phyloP scores from a whole-genome alignment of 1,284 basidiomycete species.

The Anthracocystis walkeri region DNA sequence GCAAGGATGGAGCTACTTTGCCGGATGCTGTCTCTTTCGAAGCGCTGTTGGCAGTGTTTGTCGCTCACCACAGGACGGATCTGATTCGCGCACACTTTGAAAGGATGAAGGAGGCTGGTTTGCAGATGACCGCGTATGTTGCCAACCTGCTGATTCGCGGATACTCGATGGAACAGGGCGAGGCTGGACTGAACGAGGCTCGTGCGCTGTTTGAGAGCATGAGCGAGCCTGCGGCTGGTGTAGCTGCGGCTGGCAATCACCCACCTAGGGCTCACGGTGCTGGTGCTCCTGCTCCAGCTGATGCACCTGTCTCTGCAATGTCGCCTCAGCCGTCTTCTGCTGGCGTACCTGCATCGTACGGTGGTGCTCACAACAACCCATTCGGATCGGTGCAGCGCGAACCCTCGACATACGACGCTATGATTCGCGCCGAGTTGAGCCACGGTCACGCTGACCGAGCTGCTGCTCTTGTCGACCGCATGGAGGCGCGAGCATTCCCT shows the following conservation, averaged over 20 bases:
- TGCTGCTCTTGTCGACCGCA: conserved; percentile 78
- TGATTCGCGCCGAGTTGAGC: conserved; percentile 91
- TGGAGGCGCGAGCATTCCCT: conserved; percentile 77
- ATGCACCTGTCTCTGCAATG: conserved; percentile 9
- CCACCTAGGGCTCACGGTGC: conserved; percentile 72
- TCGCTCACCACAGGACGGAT: conserved; percentile 82
- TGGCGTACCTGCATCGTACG: neutral
- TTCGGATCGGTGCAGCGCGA: conserved; percentile 85
- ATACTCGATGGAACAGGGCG: conserved; percentile 77
- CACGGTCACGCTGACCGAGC: conserved; percentile 81
- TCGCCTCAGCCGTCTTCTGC: neutral
- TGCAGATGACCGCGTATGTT: conserved; percentile 95
- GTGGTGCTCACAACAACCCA: conserved; percentile 31
- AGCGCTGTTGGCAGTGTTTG: conserved; percentile 87
- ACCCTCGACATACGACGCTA: conserved; percentile 88
- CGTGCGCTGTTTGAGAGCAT: conserved; percentile 82
- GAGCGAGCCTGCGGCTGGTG: conserved; percentile 84
- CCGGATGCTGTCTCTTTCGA: conserved; percentile 92
- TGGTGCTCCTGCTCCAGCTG: conserved; percentile 65
- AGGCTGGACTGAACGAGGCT: conserved; percentile 72
- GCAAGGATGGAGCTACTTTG: conserved; percentile 66
- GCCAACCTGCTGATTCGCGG: conserved; percentile 88
- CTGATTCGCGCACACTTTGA: conserved; percentile 79
- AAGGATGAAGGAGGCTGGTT: conserved; percentile 76
- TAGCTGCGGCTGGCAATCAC: conserved; percentile 91